Evolutionary conservation across 805 yeast species (phyloP).

Genomic region (Allodekkera sacchari): DNA sequence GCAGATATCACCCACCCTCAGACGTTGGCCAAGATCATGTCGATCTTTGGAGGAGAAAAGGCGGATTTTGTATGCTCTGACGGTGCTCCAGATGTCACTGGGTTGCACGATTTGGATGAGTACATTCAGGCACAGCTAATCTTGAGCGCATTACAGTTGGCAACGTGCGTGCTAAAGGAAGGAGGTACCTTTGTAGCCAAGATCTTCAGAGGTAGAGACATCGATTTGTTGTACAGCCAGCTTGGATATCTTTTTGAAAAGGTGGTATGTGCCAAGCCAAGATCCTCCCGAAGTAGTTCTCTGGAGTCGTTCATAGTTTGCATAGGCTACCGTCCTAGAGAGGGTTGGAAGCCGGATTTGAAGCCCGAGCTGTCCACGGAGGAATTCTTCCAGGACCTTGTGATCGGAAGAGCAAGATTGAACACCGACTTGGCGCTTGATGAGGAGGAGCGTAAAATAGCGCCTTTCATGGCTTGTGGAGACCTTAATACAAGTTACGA

Average conservation of each 20-base stretch:
- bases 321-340: conserved; percentile 74
- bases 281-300: conserved; percentile 92
- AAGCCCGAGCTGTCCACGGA: conserved; percentile 54
- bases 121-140: conserved; percentile 94
- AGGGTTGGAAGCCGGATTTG: conserved; percentile 70
- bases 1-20: conserved; percentile 97
- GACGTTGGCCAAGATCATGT: conserved; percentile 67
- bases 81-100: conserved; percentile 99
- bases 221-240: conserved; percentile 89
- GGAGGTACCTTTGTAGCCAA: conserved; percentile 96
- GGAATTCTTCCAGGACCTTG: conserved; percentile 64
- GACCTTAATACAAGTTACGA: conserved; percentile 72
- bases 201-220: conserved; percentile 92
- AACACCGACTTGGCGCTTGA: conserved; percentile 42
- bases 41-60: conserved; percentile 79
- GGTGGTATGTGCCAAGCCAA: conserved; percentile 92
- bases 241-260: conserved; percentile 75
- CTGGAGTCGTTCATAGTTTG: conserved; percentile 93
- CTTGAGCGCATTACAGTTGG: conserved; percentile 82
- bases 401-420: conserved; percentile 46
- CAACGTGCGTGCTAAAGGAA: conserved; percentile 79
- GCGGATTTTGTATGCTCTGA: conserved; percentile 96
- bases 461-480: conserved; percentile 95
- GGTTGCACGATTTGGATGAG: conserved; percentile 92
- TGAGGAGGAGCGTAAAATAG: conserved; percentile 62